A percentile compares a stretch with the other conserved stretches of the same genome.
Evolutionary conservation across 768 basidiomycete species (phyloP).

Genomic region (Tulasnella sp.): DNA sequence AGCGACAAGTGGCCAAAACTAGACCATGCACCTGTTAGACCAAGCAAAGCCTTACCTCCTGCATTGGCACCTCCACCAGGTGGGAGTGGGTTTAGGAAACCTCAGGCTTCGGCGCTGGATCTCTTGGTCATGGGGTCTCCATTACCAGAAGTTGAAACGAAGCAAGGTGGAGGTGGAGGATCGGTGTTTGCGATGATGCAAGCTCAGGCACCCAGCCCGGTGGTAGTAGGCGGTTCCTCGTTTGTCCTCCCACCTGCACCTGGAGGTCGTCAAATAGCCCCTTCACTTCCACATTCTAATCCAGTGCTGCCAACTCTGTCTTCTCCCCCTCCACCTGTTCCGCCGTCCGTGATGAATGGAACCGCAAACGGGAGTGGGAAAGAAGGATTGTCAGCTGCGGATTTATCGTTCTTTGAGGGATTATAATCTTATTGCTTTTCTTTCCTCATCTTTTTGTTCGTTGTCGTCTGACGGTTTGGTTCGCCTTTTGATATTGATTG

Average conservation of each 20-base stretch:
- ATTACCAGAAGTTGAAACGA: neutral
- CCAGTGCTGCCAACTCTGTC: no score
- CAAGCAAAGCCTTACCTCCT: neutral
- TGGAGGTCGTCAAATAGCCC: neutral
- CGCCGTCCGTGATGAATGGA: no score
- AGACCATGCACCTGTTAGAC: neutral
- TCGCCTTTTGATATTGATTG: neutral
- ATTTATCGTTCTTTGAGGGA: constrained; percentile 30
- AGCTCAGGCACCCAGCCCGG: neutral
- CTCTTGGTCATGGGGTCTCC: neutral
- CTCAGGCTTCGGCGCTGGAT: neutral
- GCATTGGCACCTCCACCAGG: constrained; percentile 23
- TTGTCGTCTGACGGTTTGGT: neutral
- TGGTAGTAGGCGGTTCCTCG: neutral
- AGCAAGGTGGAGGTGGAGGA: neutral
- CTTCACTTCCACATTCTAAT: neutral
- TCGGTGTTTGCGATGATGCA: constrained; percentile 13
- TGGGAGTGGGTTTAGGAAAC: neutral
- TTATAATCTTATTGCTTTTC: constrained; percentile 14
- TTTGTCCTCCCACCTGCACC: constrained; percentile 1
- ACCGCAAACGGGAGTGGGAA: neutral
- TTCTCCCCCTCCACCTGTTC: neutral
- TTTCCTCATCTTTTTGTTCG: neutral
- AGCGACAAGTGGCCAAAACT: constrained; percentile 31
- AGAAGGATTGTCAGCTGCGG: constrained; percentile 7